A percentile compares a stretch with the other conserved stretches of the same genome.
These are phyloP conservation scores for Cryphonectria radicalis DNA, from an alignment of 2,329 filamentous ascomycete species.

Conservation along the genomic window DNA sequence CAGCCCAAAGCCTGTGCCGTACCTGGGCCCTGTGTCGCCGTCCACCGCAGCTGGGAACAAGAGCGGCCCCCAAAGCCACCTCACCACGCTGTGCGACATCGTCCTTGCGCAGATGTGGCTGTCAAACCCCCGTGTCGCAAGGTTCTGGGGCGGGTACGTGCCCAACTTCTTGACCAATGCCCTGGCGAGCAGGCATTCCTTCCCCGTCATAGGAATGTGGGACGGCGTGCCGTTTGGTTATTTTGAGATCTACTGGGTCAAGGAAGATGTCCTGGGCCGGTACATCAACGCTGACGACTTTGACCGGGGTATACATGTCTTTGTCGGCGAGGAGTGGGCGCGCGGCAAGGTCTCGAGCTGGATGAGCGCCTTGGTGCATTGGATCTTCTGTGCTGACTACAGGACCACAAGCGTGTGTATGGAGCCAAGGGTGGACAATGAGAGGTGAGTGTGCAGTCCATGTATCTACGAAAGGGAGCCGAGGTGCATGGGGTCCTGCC, in stretches of 20 bases:
- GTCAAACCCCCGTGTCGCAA: slow-evolving; percentile 78
- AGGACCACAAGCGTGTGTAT: slow-evolving; percentile 82
- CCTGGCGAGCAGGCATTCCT: slow-evolving; percentile 73
- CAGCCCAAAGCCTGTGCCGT: slow-evolving; percentile 64
- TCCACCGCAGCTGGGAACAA: slow-evolving; percentile 41
- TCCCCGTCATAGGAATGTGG: slow-evolving; percentile 92
- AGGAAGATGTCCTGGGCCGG: slow-evolving; percentile 80
- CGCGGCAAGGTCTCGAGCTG: slow-evolving; percentile 80
- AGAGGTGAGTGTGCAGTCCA: slow-evolving; percentile 66
- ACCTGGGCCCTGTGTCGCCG: slow-evolving; percentile 62
- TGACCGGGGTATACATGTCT: slow-evolving; percentile 84
- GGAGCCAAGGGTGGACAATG: slow-evolving; percentile 90
- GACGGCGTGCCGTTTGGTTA: slow-evolving; percentile 95
- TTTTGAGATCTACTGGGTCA: slow-evolving; percentile 98
- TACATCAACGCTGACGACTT: slow-evolving; percentile 75
- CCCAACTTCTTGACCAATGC: slow-evolving; percentile 68
- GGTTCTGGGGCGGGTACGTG: slow-evolving; percentile 79
- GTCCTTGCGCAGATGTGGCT: slow-evolving; percentile 82
- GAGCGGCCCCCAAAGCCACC: slow-evolving; percentile 39
- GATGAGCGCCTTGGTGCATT: slow-evolving; percentile 87
- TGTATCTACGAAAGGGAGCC: not conserved
- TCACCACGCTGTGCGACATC: slow-evolving; percentile 54
- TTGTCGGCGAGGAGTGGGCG: slow-evolving; percentile 92
- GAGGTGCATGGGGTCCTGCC: not conserved
- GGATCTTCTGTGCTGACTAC: slow-evolving; percentile 75